Evolutionary conservation across 495 filamentous ascomycete species (phyloP), one percentile per base, ranked within the genome.

Genomic region (Penicillium coprophilum): DNA sequence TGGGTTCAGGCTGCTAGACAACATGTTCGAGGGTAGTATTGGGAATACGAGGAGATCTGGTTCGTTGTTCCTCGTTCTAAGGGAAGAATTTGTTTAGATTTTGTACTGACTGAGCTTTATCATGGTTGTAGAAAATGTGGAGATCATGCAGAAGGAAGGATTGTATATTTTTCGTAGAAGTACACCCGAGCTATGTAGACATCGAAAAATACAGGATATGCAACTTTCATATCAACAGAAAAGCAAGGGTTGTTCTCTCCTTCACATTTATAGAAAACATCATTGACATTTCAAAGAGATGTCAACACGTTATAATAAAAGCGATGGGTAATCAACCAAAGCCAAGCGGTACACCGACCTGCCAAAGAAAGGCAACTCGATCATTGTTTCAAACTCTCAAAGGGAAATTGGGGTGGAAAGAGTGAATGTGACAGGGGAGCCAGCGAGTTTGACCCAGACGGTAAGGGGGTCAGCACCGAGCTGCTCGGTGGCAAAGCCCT

Each of bases 391-490:
- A 51, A 21, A 11, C 36, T 50, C 30, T 58, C 66, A 77, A 32
- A 78, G 54, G 15, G 73, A 39, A 60, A 84, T 73, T 9, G 81
- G 71, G 13, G 70, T 74, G 5, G 71, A 67, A 10, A 86, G 72
- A 32, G 69, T 77, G 59, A 84, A 80, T 1, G 74, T 78, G 2
- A 80, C 75, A 0, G 82, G 70, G 0, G 77, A 73, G 30, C 83
- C 84, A 24, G 76, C 68, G 47, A 87, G 68, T 36, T 71, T 66
- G 13, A 78, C 79, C 84, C 81, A 87, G 32, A 85, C 76, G 5
- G 84, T 86, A 38, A 80, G 62, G 13, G 84, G 83, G 61, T 87
- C 84, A 32, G 53, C 74, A 6, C 84, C 84, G 6, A 85, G 49
- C 69, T 85, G 70, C 64, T 87, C 84, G 23, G 74, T 77, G 3